These are phyloP conservation scores for Botrytis fragariae DNA, from an alignment of 2,329 filamentous ascomycete species.

Conservation along the genomic window DNA sequence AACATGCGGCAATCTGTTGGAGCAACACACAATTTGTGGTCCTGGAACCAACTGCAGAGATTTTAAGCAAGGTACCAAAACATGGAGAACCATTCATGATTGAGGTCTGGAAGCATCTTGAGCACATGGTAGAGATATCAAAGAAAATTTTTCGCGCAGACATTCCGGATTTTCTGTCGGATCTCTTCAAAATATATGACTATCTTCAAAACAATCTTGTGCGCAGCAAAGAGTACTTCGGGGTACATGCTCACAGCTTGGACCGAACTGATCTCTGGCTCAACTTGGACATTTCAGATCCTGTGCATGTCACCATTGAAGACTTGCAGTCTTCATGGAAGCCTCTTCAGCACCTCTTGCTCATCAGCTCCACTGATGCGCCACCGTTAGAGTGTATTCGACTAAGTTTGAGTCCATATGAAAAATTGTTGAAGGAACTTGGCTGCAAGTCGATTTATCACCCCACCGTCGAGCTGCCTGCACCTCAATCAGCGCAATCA, in stretches of 20 bases:
- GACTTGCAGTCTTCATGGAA: conserved; percentile 30
- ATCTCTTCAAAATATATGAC: conserved; percentile 28
- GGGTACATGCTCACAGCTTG: background rate
- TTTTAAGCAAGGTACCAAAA: conserved; percentile 14
- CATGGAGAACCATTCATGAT: conserved; percentile 19
- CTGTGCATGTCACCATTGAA: background rate
- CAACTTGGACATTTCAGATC: conserved; percentile 23
- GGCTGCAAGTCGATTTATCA: conserved; percentile 30
- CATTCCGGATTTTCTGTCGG: conserved; percentile 23
- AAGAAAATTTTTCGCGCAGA: conserved; percentile 17
- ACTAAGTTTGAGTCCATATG: conserved; percentile 27
- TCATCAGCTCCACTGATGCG: conserved; percentile 32
- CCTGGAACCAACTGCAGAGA: conserved; percentile 24
- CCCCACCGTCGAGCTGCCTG: conserved; percentile 25
- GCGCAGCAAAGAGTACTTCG: conserved; percentile 19
- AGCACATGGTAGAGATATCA: conserved; percentile 26
- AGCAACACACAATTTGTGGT: conserved; percentile 30
- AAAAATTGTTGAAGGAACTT: conserved; percentile 28
- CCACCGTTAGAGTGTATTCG: conserved; percentile 29
- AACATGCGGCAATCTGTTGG: conserved; percentile 30
- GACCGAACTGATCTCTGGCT: conserved; percentile 24
- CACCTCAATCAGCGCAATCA: conserved; percentile 3
- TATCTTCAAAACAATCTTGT: conserved; percentile 28
- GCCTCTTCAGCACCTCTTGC: conserved; percentile 26
- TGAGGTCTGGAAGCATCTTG: conserved; percentile 30